Base-by-base conservation (phyloP, 1,284 basidiomycete species). In the Coniferiporia sulphurascens region DNA sequence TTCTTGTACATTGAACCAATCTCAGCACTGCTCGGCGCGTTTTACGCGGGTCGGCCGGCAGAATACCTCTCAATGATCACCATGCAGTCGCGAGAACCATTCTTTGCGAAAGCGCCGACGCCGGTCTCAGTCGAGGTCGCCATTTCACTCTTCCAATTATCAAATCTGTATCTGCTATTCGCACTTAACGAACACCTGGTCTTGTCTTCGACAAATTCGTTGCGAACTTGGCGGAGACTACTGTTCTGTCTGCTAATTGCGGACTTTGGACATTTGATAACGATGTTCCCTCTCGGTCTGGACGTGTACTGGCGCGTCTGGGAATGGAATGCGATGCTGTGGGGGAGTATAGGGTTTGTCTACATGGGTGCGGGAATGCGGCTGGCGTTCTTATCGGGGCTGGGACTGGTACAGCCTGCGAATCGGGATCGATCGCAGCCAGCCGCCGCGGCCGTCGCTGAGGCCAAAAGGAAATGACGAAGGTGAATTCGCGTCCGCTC, bases 281-380 rank as follows among this genome's bases (percentile, higher is more conserved):
- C 74, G 44, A 78, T 81, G 75, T 67, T 71, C 9, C 77, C 78
- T 12, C 68, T 77, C n/a, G 79, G 77, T 32, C 59, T 56, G n/a
- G 74, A 73, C 48, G 73, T 76, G 53, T 77, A 74, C 57, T 76
- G 73, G 72, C 69, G 68, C 21, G 70, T 79, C 8, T 72, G 72
- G 74, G 72, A 70, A 36, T 81, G 79, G 79, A 79, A 79, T 64
- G 78, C 78, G 58, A 80, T 81, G 79, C 70, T 73, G 44, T 81
- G 77, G 78, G 79, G 80, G 0, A 80, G 78, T 48, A 73, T 81
- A n/a, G 79, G 78, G 13, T 81, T 81, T 53, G 80, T 81, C 6
- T 81, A 81, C 60, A 53, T 71, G 21, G 80, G 79, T 3, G 79
- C 78, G 34, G 65, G 66, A 22, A 72, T 75, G 71, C 68, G 77